Conservation (phyloP, 2,329 filamentous ascomycete species). For the Penicillium sp. region DNA sequence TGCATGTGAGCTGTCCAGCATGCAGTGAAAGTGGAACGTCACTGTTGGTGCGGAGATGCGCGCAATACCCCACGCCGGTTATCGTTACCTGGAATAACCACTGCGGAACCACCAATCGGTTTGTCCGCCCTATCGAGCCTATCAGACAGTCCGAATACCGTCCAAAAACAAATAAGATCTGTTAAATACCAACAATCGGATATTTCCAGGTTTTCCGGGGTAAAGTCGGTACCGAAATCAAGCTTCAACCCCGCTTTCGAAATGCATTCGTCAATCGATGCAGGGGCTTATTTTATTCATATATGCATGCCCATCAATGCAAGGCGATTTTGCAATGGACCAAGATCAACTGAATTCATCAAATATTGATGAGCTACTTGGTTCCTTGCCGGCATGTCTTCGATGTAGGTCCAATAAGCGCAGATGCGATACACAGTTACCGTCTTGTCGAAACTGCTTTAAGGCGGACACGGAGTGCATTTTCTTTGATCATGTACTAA, state of each 20-base stretch:
- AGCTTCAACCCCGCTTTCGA: neutral
- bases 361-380: neutral
- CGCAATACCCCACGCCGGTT: neutral
- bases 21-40: neutral
- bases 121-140: neutral
- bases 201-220: no score
- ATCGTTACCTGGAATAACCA: no score
- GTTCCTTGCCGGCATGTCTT: neutral
- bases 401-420: neutral
- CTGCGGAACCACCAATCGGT: neutral
- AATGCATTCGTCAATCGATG: no score
- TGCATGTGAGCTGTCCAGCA: neutral
- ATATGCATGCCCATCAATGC: no score
- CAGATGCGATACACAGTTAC: neutral
- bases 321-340: no score
- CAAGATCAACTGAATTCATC: neutral
- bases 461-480: neutral
- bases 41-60: neutral
- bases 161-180: neutral
- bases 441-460: neutral
- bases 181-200: no score
- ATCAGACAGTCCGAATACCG: neutral
- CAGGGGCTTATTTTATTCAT: no score
- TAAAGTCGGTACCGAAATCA: no score
- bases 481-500: neutral